Base-by-base conservation (phyloP, 2,329 filamentous ascomycete species). In the Aspergillus intermedius region DNA sequence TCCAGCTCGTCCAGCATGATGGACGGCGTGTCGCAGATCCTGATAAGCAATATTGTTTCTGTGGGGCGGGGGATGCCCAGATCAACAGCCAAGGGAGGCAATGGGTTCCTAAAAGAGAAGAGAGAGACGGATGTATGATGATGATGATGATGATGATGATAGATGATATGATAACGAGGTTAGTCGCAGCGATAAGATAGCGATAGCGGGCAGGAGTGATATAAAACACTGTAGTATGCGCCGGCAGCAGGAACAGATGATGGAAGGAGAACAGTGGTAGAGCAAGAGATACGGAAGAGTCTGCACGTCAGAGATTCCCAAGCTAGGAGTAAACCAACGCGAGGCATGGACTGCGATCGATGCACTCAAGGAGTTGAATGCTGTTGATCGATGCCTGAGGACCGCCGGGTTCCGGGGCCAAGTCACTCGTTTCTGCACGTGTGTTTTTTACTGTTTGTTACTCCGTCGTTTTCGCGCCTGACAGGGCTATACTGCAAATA, bases 1-100 rank as follows among this genome's bases (percentile, higher is more conserved):
- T 78, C 75, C 54, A 77, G 63, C 56, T 76, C 70, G 50, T 70
- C 66, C 57, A 69, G 51, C 65, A 76, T 73, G 51, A 65, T 72
- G 56, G 66, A 64, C 57, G 66, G 61, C 60, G 64, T 61, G 40
- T 55, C 53, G 56, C 58, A 58, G 49, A 51, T 49, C 48, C 55
- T 52, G 54, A 54, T 50, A 53, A 57, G 52, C 49, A 57, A 49
- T 52, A 51, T 40, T 21, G 17, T 30, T 30, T 30, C 25, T 30
- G 25, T 30, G 5, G 25, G 25, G 2, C 17, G 17, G 21, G 25
- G 37, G 4, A 5, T 12, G 4, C 37, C 48, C 49, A 59, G 50
- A 53, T 56, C 55, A 56, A 50, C 44, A 50, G 46, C 51, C 47
- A 53, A 55, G 51, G 49, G 51, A 56, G 52, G 40, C 47, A 55